Percentiles rank a stretch among this genome's conserved stretches.
Evolutionary conservation across 73 alveolate species (phyloP).

Genomic region (Symbiodinium pilosum): DNA sequence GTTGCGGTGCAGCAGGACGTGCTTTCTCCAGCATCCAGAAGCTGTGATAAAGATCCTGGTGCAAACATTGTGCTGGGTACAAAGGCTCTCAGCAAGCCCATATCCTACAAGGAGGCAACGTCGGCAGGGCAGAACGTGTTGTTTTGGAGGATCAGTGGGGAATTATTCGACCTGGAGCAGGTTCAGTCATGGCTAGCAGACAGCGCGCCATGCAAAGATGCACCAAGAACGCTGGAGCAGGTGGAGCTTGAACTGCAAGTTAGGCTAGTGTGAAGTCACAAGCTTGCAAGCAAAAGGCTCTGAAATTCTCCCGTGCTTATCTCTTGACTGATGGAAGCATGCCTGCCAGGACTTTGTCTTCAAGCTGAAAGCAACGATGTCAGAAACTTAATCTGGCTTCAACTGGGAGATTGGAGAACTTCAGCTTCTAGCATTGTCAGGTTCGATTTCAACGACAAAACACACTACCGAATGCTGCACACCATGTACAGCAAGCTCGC

Average conservation of each 20-base stretch:
- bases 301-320: too few species aligned
- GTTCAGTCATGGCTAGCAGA: conserved; percentile 11
- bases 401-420: neutral
- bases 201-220: neutral
- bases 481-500: conserved; percentile 90
- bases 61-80: neutral
- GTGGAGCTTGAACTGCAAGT: too few species aligned
- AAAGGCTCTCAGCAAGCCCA: conserved; percentile 47
- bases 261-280: too few species aligned
- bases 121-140: neutral
- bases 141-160: too few species aligned
- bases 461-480: conserved; percentile 83
- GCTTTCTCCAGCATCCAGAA: neutral
- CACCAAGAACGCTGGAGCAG: neutral
- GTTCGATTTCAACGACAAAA: conserved; percentile 43
- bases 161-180: too few species aligned
- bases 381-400: neutral
- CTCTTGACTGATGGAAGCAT: too few species aligned
- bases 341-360: neutral
- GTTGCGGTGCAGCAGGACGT: conserved; percentile 33
- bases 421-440: neutral
- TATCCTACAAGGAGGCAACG: conserved; percentile 57
- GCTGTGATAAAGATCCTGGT: neutral
- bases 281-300: too few species aligned
- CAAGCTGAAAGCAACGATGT: neutral